Evolutionary conservation across 352 stramenopile species (phyloP), one percentile per base, ranked within the genome.

Genomic region (Saprolegnia diclina): DNA sequence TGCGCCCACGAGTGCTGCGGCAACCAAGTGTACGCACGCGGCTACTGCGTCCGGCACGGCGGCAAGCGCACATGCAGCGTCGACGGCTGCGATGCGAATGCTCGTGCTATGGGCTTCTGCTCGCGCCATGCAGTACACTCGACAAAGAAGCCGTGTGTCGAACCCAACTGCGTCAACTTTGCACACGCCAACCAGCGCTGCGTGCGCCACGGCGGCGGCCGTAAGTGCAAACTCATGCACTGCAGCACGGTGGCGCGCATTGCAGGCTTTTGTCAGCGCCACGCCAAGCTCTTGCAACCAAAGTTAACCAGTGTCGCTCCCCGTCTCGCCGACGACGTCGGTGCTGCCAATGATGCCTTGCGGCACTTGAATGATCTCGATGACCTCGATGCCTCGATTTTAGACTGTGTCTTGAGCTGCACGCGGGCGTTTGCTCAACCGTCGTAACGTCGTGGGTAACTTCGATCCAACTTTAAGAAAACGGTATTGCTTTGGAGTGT

Each of bases 41-140:
- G 89, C 19, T 88, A 90, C 54, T 91, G 83, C 61, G 82, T 91
- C 42, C 80, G 83, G 7, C 83, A 91, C 52, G 83, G 83, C 21
- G 83, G 83, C 26, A 79, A 81, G 0, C 74, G 80, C 0, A 71
- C 78, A 5, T 91, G 83, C 68, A 88, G 87, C 53, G 77, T 91
- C 38, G 79, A 88, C 38, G 77, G 74, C 29, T 91, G 83, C 72
- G 85, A 88, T 74, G 79, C 88, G 68, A 82, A 91, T 64, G 83
- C 83, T 32, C 80, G 83, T 13, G 81, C 81, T 18, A 79, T 79
- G 0, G 83, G 83, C 0, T 72, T 89, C 1, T 91, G 83, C 68
- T 88, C 88, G 65, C 81, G 83, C 57, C 83, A 91, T 75, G 88
- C 81, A 45, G 80, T n/a, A 24, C n/a, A 21, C n/a, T 44, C 4